These are phyloP conservation scores for Hypoxylon rubiginosum DNA, from an alignment of 2,329 filamentous ascomycete species.

Conservation along the genomic window DNA sequence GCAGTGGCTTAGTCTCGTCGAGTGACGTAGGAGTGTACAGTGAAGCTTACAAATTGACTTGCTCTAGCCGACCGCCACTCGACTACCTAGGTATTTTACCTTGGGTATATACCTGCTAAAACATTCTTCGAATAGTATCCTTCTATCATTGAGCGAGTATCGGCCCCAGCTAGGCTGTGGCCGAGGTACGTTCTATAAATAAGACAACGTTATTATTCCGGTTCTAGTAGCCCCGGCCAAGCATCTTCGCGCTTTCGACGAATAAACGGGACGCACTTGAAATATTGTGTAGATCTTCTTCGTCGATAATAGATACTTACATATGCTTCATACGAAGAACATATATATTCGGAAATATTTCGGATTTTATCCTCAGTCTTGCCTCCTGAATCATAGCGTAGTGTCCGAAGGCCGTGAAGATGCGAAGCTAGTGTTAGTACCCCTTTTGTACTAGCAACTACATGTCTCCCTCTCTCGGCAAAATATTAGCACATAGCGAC, in stretches of 20 bases:
- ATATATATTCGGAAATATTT: background rate
- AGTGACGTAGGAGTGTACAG: background rate
- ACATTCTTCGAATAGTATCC: background rate
- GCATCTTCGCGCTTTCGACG: no score
- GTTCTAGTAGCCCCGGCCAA: no score
- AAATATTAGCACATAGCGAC: no score
- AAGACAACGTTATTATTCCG: no score
- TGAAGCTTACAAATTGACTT: background rate
- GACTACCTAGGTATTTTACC: no score
- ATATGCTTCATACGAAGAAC: background rate
- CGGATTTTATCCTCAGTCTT: background rate
- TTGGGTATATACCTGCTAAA: background rate
- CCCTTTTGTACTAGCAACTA: no score
- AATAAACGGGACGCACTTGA: background rate
- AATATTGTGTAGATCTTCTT: background rate
- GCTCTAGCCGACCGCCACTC: background rate
- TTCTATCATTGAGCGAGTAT: no score
- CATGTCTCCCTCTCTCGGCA: no score
- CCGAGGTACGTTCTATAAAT: background rate
- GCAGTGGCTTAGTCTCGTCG: background rate
- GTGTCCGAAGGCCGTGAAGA: no score
- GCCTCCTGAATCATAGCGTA: no score
- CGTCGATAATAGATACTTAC: background rate
- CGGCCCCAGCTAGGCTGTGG: no score
- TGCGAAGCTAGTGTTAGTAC: no score